phyloP scores from a whole-genome alignment of 441 rosid species.

The Theobroma grandiflorum region DNA sequence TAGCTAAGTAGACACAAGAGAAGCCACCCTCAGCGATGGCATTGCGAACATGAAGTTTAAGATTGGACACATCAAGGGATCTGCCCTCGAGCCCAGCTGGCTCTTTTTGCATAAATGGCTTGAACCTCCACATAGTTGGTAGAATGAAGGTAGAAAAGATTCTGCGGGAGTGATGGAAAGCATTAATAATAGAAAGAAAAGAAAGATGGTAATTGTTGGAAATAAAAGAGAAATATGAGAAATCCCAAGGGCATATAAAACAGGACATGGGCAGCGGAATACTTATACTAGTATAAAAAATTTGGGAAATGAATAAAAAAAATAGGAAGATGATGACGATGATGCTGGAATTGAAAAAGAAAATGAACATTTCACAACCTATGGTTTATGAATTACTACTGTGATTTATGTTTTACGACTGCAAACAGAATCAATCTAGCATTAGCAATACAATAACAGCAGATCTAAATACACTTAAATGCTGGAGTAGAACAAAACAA shows the following conservation, averaged over 20 bases:
- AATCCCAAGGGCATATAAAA: constrained; percentile 5
- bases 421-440: not conserved
- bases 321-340: not conserved
- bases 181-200: constrained; percentile 18
- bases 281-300: not conserved
- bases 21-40: constrained; percentile 96
- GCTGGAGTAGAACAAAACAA: not conserved
- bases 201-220: not conserved
- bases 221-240: not conserved
- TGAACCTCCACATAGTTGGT: constrained; percentile 89
- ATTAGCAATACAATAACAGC: not conserved
- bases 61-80: constrained; percentile 72
- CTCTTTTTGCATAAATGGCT: constrained; percentile 83
- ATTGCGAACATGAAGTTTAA: constrained; percentile 75
- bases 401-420: too few relatives aligned
- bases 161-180: constrained; percentile 37
- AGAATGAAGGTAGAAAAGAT: constrained; percentile 27
- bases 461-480: not conserved
- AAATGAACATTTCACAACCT: not conserved
- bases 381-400: not conserved
- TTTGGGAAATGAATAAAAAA: not conserved
- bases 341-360: not conserved
- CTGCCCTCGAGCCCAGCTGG: constrained; percentile 91
- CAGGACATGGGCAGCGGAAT: not conserved
- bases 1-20: constrained; percentile 89